Percentiles rank a stretch among this genome's conserved stretches.
These are phyloP conservation scores for Taphrina populina DNA, from an alignment of 1,139 yeast species.

Conservation along the genomic window DNA sequence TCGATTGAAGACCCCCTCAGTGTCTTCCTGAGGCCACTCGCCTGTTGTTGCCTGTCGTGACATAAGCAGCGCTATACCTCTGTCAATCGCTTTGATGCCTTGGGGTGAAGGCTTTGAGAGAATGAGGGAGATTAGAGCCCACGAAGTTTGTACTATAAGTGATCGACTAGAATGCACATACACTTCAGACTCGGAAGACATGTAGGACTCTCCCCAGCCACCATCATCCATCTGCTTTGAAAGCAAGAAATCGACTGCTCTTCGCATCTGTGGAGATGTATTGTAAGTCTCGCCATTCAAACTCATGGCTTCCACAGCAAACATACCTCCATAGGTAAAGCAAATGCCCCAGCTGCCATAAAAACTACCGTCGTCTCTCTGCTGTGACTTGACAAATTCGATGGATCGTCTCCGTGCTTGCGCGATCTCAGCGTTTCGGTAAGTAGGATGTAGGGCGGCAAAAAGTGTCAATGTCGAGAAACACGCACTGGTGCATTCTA, in stretches of 20 bases:
- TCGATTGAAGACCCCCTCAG: slow-evolving; percentile 96
- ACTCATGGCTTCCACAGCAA: slow-evolving; percentile 87
- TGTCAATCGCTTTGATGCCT: slow-evolving; percentile 53
- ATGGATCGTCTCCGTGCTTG: slow-evolving; percentile 71
- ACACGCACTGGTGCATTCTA: slow-evolving; percentile 95
- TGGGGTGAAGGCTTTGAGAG: slow-evolving; percentile 75
- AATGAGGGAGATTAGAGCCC: slow-evolving; percentile 83
- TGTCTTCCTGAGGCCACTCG: slow-evolving; percentile 79
- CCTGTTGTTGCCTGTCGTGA: slow-evolving; percentile 70
- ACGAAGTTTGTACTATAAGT: slow-evolving; percentile 83
- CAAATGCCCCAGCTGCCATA: slow-evolving; percentile 99
- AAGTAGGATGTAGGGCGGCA: slow-evolving; percentile 57
- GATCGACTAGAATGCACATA: slow-evolving; percentile 68
- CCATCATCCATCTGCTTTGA: slow-evolving; percentile 80
- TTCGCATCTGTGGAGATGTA: slow-evolving; percentile 61
- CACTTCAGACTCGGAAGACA: slow-evolving; percentile 51
- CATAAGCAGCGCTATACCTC: slow-evolving; percentile 62
- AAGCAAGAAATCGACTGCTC: slow-evolving; percentile 82
- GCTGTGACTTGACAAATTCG: slow-evolving; percentile 65
- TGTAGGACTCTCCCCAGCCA: slow-evolving; percentile 84
- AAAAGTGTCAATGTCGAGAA: slow-evolving; percentile 85
- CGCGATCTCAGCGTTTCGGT: slow-evolving; percentile 64
- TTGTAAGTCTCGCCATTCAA: slow-evolving; percentile 65
- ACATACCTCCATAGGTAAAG: slow-evolving; percentile 94
- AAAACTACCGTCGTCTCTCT: slow-evolving; percentile 87